phyloP scores from a whole-genome alignment of 306 rosid genomes.

The Biancaea sappan region DNA sequence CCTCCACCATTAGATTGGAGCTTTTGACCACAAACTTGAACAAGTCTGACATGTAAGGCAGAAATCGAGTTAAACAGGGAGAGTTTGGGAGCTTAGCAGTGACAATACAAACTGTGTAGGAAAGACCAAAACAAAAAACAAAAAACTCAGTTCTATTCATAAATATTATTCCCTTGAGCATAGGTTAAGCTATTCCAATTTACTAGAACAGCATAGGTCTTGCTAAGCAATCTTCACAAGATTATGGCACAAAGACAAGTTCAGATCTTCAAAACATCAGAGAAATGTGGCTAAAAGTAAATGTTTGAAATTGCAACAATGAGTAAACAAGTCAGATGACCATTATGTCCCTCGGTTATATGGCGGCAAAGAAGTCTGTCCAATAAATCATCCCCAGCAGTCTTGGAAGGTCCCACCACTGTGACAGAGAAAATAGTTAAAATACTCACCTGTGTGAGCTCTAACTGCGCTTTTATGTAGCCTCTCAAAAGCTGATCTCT shows the following conservation, averaged over 20 bases:
- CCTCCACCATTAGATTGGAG: too few relatives aligned
- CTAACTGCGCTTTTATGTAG: constrained; percentile 6
- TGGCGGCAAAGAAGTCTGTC: constrained; percentile 14
- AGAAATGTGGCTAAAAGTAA: not conserved
- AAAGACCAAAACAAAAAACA: too few relatives aligned
- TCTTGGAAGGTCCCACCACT: constrained; percentile 16
- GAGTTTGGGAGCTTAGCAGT: not conserved
- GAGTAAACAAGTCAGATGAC: not conserved
- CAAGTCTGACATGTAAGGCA: not conserved
- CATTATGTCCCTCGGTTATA: not conserved
- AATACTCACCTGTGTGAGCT: constrained; percentile 17
- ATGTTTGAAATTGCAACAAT: not conserved
- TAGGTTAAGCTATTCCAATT: not conserved
- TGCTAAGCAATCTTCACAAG: constrained; percentile 13
- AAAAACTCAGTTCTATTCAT: not conserved
- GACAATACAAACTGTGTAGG: not conserved
- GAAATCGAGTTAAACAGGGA: not conserved
- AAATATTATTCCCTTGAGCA: constrained; percentile 14
- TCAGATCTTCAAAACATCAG: constrained; percentile 19
- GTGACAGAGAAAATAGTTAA: constrained; percentile 14
- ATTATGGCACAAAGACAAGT: not conserved
- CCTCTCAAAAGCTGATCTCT: not conserved
- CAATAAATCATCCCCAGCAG: constrained; percentile 9
- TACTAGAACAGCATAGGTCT: constrained; percentile 4
- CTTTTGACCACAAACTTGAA: too few relatives aligned